These are phyloP conservation scores for Paraurostyla sp. DNA, from an alignment of 73 alveolate genomes.

Conservation along the genomic window DNA sequence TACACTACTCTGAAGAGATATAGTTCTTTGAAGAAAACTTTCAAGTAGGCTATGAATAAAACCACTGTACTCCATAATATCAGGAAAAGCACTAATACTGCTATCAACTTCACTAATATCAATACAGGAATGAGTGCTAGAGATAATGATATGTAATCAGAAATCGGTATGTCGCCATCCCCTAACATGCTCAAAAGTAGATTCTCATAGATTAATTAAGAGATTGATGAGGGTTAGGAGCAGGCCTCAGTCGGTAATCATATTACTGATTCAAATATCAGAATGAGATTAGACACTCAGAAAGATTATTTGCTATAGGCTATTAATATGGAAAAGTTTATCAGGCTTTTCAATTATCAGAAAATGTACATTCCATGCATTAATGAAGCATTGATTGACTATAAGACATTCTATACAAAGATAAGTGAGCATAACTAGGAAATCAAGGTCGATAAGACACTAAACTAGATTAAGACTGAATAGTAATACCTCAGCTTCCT, in stretches of 20 bases:
- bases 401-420: not conserved
- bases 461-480: not conserved
- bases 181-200: not conserved
- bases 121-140: no score
- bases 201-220: not conserved
- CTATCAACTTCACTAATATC: no score
- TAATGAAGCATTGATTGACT: constrained; percentile 20
- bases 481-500: not conserved
- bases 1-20: no score
- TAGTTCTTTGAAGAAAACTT: no score
- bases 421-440: not conserved
- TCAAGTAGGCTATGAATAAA: no score
- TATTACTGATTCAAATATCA: not conserved
- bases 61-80: no score
- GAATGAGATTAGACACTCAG: not conserved
- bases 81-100: no score
- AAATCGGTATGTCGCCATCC: no score
- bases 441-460: not conserved
- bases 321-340: constrained; percentile 9
- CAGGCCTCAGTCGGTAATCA: no score
- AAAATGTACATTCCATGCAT: constrained; percentile 20
- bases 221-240: not conserved
- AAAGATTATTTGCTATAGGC: not conserved
- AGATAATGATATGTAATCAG: no score
- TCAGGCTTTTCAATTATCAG: not conserved